These are phyloP conservation scores for Mrakia blollopis DNA, from an alignment of 768 basidiomycete genomes.

Conservation along the genomic window DNA sequence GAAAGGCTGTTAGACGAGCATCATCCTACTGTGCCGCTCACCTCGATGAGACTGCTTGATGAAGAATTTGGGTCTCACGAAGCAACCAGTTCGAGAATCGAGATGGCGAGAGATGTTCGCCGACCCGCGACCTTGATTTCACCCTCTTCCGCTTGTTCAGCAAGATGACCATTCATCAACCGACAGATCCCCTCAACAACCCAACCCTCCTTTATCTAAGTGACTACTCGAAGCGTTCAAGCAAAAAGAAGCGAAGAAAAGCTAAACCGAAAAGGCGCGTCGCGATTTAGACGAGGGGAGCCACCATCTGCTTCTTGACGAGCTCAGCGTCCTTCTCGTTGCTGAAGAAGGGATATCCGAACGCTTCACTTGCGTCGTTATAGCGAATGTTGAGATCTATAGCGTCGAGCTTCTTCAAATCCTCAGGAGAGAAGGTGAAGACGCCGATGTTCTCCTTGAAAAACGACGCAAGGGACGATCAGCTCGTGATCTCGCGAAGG, in stretches of 20 bases:
- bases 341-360: constrained; percentile 17
- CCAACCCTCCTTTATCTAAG: neutral
- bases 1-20: neutral
- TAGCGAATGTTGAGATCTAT: constrained; percentile 12
- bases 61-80: too few relatives aligned
- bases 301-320: constrained; percentile 30
- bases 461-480: neutral
- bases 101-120: too few relatives aligned
- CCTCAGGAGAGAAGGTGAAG: constrained; percentile 16
- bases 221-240: neutral
- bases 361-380: constrained; percentile 22
- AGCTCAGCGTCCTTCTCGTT: constrained; percentile 17
- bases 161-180: neutral
- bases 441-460: constrained; percentile 22
- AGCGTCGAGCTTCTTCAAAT: constrained; percentile 21
- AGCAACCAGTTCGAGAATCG: too few relatives aligned
- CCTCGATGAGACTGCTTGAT: neutral
- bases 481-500: neutral
- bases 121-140: too few relatives aligned
- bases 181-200: neutral
- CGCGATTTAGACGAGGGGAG: too few relatives aligned
- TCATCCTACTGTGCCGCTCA: neutral
- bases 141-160: too few relatives aligned
- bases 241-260: too few relatives aligned
- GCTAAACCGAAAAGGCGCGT: too few relatives aligned